These are phyloP conservation scores for Arachis hypogaea DNA, from an alignment of 306 rosid species.

Conservation along the genomic window DNA sequence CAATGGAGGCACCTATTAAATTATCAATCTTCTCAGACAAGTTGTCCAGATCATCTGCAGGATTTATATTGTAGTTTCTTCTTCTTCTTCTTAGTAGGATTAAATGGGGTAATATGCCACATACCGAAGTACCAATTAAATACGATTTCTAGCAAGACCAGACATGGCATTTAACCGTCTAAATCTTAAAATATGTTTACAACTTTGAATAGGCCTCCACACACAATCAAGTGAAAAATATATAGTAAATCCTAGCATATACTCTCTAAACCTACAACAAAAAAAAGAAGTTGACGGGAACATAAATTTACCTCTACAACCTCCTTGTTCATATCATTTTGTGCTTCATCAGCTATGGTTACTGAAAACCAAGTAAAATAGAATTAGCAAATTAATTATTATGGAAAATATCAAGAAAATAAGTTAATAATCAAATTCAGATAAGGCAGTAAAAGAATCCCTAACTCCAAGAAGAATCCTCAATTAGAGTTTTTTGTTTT, in stretches of 20 bases:
- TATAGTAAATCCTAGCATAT: not conserved
- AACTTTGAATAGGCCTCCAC: not conserved
- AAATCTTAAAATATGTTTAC: not conserved
- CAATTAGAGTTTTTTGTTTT: not conserved
- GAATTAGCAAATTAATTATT: not conserved
- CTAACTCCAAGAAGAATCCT: not conserved
- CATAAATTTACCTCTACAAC: slow-evolving; percentile 58
- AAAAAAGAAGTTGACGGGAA: not conserved
- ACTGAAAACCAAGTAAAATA: slow-evolving; percentile 34
- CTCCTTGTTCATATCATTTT: slow-evolving; percentile 62
- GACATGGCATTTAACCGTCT: not conserved
- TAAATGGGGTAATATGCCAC: slow-evolving; percentile 80
- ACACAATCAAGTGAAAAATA: not conserved
- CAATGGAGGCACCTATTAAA: slow-evolving; percentile 57
- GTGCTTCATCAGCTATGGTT: slow-evolving; percentile 66
- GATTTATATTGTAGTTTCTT: slow-evolving; percentile 50
- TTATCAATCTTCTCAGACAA: slow-evolving; percentile 85
- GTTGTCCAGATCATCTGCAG: slow-evolving; percentile 73
- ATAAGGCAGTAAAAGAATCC: not conserved
- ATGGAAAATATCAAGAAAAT: not conserved
- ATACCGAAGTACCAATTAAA: slow-evolving; percentile 3
- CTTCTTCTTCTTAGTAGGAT: slow-evolving; percentile 97
- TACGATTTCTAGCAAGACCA: not conserved
- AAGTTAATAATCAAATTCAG: slow-evolving; percentile 3
- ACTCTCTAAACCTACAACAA: not conserved